Percentiles rank a stretch among this genome's conserved stretches.
Conservation (phyloP, 2,329 filamentous ascomycete genomes). For the Tolypocladium nubicola region DNA sequence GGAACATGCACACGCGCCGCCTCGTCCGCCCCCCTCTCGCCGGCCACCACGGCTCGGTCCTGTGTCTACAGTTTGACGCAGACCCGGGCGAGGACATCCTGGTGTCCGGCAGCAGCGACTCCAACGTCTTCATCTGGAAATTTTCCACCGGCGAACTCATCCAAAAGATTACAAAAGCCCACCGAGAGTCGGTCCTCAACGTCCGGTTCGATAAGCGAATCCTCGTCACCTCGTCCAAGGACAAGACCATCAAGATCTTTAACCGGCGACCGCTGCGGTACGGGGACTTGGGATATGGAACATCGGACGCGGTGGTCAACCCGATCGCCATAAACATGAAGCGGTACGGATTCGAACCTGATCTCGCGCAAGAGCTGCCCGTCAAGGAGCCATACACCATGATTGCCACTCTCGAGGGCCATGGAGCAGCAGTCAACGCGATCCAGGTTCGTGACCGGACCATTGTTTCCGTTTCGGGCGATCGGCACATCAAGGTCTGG, state of each 20-base stretch:
- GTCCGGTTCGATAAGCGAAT: slow-evolving; percentile 86
- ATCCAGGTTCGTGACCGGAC: slow-evolving; percentile 81
- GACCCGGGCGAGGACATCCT: slow-evolving; percentile 80
- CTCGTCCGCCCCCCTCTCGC: slow-evolving; percentile 62
- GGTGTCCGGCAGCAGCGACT: slow-evolving; percentile 92
- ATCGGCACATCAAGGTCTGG: slow-evolving; percentile 91
- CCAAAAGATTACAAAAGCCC: slow-evolving; percentile 65
- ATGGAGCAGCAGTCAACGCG: slow-evolving; percentile 87
- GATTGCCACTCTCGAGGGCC: slow-evolving; percentile 71
- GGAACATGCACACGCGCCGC: slow-evolving; percentile 75
- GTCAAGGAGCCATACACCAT: slow-evolving; percentile 58
- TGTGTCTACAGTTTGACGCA: slow-evolving; percentile 92
- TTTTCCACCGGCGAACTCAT: slow-evolving; percentile 84
- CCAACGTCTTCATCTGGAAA: slow-evolving; percentile 79
- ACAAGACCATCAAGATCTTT: slow-evolving; percentile 95
- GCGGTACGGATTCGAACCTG: slow-evolving; percentile 43
- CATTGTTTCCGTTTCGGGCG: slow-evolving; percentile 90
- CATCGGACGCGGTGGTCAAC: slow-evolving; percentile 28
- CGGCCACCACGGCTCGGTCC: slow-evolving; percentile 75
- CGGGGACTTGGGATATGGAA: slow-evolving; percentile 46
- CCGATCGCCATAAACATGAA: slow-evolving; percentile 41
- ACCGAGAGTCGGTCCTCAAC: slow-evolving; percentile 86
- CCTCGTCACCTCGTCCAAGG: slow-evolving; percentile 93
- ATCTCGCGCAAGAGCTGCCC: slow-evolving; percentile 34
- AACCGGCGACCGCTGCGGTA: slow-evolving; percentile 61